Percentiles rank a stretch among this genome's conserved stretches.
Evolutionary conservation across 164 flowering plant genomes (phyloP).

Genomic region (Vitis vinifera): DNA sequence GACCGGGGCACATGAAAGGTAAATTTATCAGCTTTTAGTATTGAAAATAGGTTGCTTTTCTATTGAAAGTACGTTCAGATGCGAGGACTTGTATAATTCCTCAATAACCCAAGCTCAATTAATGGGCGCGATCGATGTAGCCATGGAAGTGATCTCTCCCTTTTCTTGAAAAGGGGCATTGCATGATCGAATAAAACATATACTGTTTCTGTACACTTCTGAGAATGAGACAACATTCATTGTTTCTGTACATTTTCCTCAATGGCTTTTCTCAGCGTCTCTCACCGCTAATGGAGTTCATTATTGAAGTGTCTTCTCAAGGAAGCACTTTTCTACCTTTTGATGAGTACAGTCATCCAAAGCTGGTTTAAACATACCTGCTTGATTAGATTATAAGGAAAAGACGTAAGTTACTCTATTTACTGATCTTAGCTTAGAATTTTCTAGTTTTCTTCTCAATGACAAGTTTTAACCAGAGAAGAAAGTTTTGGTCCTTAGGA

Average conservation of each 20-base stretch:
- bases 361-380: neutral
- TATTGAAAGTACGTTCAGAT: neutral
- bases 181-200: neutral
- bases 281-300: neutral
- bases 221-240: too few species aligned
- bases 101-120: neutral
- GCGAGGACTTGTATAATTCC: neutral
- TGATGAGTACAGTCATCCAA: neutral
- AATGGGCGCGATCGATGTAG: neutral
- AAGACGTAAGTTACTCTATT: too few species aligned
- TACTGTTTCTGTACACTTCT: neutral
- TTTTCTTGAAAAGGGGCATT: neutral
- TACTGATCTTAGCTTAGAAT: too few species aligned
- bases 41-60: neutral
- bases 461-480: too few species aligned
- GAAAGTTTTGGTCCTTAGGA: too few species aligned
- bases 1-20: neutral
- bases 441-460: too few species aligned
- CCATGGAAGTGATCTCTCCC: neutral
- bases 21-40: constrained; percentile 4
- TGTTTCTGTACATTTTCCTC: neutral
- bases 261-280: neutral
- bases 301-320: neutral
- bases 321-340: neutral
- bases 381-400: neutral